These are phyloP conservation scores for Diospyros kaki DNA, from an alignment of 148 eudicot species.

Conservation along the genomic window DNA sequence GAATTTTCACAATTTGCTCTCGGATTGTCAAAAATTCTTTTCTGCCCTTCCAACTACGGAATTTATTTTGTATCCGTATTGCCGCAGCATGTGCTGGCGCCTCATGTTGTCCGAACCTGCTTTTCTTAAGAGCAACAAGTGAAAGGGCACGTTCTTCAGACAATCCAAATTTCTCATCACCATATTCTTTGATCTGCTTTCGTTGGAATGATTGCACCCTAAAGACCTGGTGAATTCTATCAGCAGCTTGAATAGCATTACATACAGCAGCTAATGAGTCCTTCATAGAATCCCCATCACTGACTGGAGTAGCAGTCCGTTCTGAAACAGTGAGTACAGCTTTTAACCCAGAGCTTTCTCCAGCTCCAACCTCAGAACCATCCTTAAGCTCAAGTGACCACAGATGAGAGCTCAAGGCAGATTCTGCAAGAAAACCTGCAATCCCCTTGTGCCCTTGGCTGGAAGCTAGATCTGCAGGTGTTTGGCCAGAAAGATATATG, in stretches of 20 bases:
- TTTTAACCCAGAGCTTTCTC: constrained; percentile 24
- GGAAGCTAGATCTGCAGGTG: constrained; percentile 76
- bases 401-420: constrained; percentile 63
- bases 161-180: constrained; percentile 29
- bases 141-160: constrained; percentile 67
- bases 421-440: constrained; percentile 74
- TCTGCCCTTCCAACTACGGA: constrained; percentile 73
- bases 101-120: constrained; percentile 40
- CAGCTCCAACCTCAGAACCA: constrained; percentile 18
- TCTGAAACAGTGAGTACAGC: constrained; percentile 49
- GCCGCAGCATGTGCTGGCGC: constrained; percentile 69
- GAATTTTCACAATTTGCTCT: constrained; percentile 71
- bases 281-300: constrained; percentile 53
- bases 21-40: constrained; percentile 58
- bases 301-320: constrained; percentile 42
- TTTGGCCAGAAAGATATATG: constrained; percentile 53
- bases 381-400: constrained; percentile 47
- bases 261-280: constrained; percentile 81
- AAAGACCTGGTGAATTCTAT: constrained; percentile 79
- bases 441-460: constrained; percentile 77
- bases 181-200: constrained; percentile 48
- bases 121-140: constrained; percentile 39
- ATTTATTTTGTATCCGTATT: constrained; percentile 64
- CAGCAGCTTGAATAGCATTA: constrained; percentile 89
- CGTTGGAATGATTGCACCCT: constrained; percentile 78